Percentiles rank a stretch among this genome's conserved stretches.
Evolutionary conservation across 345 rosid genomes (phyloP).

Genomic region (Salix caprea): DNA sequence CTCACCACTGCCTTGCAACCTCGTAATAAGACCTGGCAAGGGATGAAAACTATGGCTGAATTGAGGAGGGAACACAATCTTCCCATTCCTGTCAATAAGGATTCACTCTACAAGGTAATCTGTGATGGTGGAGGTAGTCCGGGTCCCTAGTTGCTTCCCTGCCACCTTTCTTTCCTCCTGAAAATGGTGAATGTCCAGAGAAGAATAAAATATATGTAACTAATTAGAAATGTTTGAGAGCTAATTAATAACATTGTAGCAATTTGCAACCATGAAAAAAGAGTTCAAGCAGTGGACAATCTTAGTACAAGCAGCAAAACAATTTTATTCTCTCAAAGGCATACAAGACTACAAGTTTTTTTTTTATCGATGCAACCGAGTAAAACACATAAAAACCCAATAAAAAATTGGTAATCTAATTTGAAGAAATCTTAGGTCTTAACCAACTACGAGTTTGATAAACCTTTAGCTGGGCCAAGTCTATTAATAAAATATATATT

Average conservation of each 20-base stretch:
- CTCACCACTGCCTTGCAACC: slow-evolving; percentile 87
- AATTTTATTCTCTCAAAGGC: too few relatives aligned
- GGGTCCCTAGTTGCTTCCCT: not conserved
- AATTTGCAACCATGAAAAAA: not conserved
- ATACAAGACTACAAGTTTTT: too few relatives aligned
- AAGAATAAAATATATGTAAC: not conserved
- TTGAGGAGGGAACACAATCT: slow-evolving; percentile 67
- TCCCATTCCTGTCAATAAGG: slow-evolving; percentile 75
- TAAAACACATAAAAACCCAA: not conserved
- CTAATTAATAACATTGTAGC: not conserved
- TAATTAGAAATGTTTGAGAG: not conserved
- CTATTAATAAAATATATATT: not conserved
- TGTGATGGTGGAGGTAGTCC: not conserved
- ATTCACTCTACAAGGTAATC: slow-evolving; percentile 80
- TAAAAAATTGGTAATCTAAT: not conserved
- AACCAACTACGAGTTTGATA: not conserved
- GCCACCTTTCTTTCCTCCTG: too few relatives aligned
- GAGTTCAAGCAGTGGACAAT: too few relatives aligned
- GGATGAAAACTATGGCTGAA: slow-evolving; percentile 85
- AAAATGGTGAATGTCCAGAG: not conserved
- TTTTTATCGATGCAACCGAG: too few relatives aligned
- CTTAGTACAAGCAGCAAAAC: too few relatives aligned
- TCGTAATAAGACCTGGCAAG: slow-evolving; percentile 68
- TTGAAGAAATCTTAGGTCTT: not conserved
- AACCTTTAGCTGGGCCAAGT: not conserved